Base-by-base conservation (phyloP, 2,329 filamentous ascomycete genomes). In the Fusarium sp. region DNA sequence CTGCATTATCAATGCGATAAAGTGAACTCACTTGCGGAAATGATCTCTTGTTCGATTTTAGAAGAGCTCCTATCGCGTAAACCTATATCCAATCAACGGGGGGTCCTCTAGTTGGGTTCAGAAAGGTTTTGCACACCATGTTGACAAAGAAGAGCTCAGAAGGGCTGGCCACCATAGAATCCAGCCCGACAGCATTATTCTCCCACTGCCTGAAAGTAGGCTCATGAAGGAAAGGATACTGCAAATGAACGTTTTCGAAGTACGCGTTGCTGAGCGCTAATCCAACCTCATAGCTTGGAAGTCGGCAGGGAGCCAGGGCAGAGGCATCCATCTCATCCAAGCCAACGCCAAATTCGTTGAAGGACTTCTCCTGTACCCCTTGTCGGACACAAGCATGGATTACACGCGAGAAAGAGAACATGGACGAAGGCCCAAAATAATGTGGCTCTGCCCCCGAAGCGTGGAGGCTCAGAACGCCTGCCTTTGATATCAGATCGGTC, bases 371-470 rank as follows among this genome's bases (percentile, higher is more conserved):
- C 9, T 56, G 56, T 3, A 38, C 27, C 4, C 17, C 6, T 8
- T 53, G 49, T 10, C 46, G 24, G 6, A 67, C 20, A 11, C 51
- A 70, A 1, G 58, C 24, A 44, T 69, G 44, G 7, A 79, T 72
- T 17, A 80, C 36, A 17, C 71, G 71, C 11, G 78, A 75, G 31
- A 80, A 80, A 4, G 78, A 73, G 62, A 80, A 79, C 11, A 71
- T 69, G 1, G 79, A 80, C 6, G 78, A 80, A 2, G 78, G 65
- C 3, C 78, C 78, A 20, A 80, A 51, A 58, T 79, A 80, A 6
- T 78, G 73, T 2, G 79, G 78, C 36, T 79, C 78, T 5, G 67
- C 65, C 10, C 57, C 51, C 2, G 60, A 24, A 1, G 64, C 55
- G 11, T 56, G 38, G 10, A 79, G 33, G 55, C 63, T 60, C 17